These are phyloP conservation scores for Hyaloscypha bicolor DNA, from an alignment of 495 filamentous ascomycete genomes.

Conservation along the genomic window DNA sequence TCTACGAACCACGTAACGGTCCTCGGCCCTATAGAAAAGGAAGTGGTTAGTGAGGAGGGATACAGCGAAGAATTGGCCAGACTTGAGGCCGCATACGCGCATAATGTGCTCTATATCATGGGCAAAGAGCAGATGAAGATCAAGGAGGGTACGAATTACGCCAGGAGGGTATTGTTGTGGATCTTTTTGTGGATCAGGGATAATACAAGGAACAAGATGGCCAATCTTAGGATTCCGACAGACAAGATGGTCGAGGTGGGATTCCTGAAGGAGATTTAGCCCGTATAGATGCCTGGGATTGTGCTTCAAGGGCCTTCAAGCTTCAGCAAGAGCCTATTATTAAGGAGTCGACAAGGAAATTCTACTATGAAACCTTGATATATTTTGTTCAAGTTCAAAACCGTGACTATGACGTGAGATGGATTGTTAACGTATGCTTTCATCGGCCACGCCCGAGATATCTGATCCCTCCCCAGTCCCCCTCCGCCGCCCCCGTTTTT, in stretches of 20 bases:
- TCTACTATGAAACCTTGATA: not conserved
- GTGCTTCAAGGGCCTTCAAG: not conserved
- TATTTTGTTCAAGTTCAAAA: constrained; percentile 2
- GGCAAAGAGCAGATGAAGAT: constrained; percentile 74
- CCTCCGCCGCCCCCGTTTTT: too few species aligned
- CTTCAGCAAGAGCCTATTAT: constrained; percentile 6
- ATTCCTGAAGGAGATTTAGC: constrained; percentile 64
- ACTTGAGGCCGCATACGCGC: constrained; percentile 48
- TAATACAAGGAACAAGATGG: constrained; percentile 64
- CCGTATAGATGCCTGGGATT: constrained; percentile 5
- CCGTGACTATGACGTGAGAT: constrained; percentile 1
- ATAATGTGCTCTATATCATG: constrained; percentile 66
- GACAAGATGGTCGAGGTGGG: constrained; percentile 69
- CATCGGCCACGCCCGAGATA: not conserved
- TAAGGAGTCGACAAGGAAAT: not conserved
- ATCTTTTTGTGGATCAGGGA: constrained; percentile 69
- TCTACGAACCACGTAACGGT: not conserved
- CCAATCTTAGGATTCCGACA: constrained; percentile 57
- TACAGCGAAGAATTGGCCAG: constrained; percentile 6
- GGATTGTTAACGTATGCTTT: not conserved
- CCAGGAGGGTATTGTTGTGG: constrained; percentile 49
- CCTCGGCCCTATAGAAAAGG: constrained; percentile 2
- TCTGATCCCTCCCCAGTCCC: too few species aligned
- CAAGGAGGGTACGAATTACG: constrained; percentile 41
- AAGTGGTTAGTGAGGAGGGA: not conserved